A percentile compares a stretch with the other conserved stretches of the same genome.
Evolutionary conservation across 441 rosid species (phyloP).

Genomic region (Pelargonium citronellum): DNA sequence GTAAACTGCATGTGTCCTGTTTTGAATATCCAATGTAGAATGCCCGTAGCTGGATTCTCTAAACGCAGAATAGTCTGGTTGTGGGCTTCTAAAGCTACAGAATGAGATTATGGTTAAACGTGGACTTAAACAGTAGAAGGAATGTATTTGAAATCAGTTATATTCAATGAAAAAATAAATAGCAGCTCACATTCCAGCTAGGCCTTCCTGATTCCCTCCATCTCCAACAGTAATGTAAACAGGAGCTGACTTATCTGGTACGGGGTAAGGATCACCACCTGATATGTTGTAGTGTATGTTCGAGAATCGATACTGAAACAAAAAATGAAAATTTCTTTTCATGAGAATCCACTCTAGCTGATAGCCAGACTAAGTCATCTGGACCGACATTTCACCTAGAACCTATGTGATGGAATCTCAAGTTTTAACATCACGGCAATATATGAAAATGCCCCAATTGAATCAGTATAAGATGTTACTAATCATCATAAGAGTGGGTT

Average conservation of each 20-base stretch:
- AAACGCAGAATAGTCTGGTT: constrained; percentile 75
- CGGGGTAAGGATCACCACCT: constrained; percentile 54
- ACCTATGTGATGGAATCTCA: neutral
- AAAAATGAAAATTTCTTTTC: too few species aligned
- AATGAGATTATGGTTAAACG: neutral
- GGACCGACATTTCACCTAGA: neutral
- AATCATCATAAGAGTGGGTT: neutral
- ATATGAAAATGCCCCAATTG: neutral
- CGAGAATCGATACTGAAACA: constrained; percentile 69
- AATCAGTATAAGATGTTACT: neutral
- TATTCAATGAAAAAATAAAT: neutral
- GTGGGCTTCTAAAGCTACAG: constrained; percentile 58
- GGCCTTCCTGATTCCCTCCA: constrained; percentile 98
- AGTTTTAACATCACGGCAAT: neutral
- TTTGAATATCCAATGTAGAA: constrained; percentile 52
- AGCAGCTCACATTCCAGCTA: constrained; percentile 56
- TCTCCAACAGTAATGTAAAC: constrained; percentile 88
- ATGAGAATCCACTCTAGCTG: neutral
- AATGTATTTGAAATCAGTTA: too few species aligned
- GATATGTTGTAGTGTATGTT: constrained; percentile 64
- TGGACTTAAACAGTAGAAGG: too few species aligned
- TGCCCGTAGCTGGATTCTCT: constrained; percentile 84
- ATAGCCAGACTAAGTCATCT: neutral
- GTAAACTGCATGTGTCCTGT: constrained; percentile 68
- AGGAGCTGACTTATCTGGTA: constrained; percentile 74